Evolutionary conservation across 1,139 yeast genomes (phyloP), one percentile per base, ranked within the genome.

Genomic region (Arxiozyma heterogenica): DNA sequence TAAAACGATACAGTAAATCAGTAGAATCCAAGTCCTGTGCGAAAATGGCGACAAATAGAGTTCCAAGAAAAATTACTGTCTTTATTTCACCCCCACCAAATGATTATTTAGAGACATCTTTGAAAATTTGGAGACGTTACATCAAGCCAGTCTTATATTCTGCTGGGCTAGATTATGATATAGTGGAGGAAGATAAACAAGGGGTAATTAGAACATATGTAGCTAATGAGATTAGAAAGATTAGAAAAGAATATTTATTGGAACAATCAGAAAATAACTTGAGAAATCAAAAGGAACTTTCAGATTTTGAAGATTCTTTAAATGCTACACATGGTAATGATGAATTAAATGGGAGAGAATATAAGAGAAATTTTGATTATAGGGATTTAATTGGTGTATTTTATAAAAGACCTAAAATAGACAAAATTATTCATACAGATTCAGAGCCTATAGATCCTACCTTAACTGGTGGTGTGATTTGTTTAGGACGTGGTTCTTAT

Each of bases 11-110:
- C 80, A 83, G 86, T 76, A 76, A 75, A 20, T 66, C 73, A 51
- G 94, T 89, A 1, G 71, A 80, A 46, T 72, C 71, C 11, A 67
- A 78, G 52, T 78, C 90, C 11, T 65, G 75, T 17, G 71, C 72
- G 44, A 75, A 78, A 0, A 66, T 82, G 51, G 76, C 80, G 42
- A 69, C 76, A 3, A 71, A 76, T 53, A 68, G 75, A 55, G 65
- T 79, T 41, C 91, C 96, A 1, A 77, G 98, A 53, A 87, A 84
- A 62, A 74, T 94, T 53, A 83, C 89, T 1, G 82, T 94, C 1
- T 91, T 84, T 65, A 79, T 91, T 56, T 95, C 96, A 0, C 98
- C 98, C 18, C 97, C 98, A 17, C 98, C 99, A 18, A 87, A 89
- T 62, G 98, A 93, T 68, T 89, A 83, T 64, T 73, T 94, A 51